Evolutionary conservation across 768 basidiomycete species (phyloP).

Genomic region (Tylopilus balloui): DNA sequence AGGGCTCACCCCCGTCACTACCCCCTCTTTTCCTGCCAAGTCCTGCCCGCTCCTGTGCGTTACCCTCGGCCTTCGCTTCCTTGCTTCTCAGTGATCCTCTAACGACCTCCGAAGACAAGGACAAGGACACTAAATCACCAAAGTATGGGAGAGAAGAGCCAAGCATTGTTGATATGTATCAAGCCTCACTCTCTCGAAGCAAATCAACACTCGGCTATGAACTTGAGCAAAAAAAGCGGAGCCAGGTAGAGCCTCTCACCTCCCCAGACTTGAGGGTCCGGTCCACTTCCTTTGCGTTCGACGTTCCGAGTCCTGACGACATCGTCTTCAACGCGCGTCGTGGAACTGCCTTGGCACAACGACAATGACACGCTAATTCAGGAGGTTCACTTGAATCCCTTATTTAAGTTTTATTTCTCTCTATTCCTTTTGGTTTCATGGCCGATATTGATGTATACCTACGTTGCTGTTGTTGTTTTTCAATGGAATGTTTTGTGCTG

Average conservation of each 20-base stretch:
- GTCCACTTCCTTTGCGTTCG: constrained; percentile 56
- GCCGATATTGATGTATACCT: constrained; percentile 26
- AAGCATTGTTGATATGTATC: constrained; percentile 28
- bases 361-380: constrained; percentile 21
- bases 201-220: constrained; percentile 24
- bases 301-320: constrained; percentile 90
- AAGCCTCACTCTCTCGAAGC: constrained; percentile 27
- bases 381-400: constrained; percentile 3
- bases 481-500: constrained; percentile 37
- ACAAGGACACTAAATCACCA: constrained; percentile 27
- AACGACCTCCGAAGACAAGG: constrained; percentile 35
- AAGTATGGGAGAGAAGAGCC: constrained; percentile 33
- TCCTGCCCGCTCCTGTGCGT: constrained; percentile 57
- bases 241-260: constrained; percentile 6
- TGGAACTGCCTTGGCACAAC: constrained; percentile 58
- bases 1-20: constrained; percentile 32
- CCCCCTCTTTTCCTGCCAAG: constrained; percentile 58
- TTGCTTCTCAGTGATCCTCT: constrained; percentile 57
- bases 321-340: constrained; percentile 75
- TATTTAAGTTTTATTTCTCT: constrained; percentile 8
- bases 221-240: constrained; percentile 7
- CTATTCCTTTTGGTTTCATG: constrained; percentile 15
- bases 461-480: constrained; percentile 27
- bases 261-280: constrained; percentile 36
- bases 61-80: constrained; percentile 74